Conservation (phyloP, 2,329 filamentous ascomycete species). For the Dryadomyces quercus-mongolicae region DNA sequence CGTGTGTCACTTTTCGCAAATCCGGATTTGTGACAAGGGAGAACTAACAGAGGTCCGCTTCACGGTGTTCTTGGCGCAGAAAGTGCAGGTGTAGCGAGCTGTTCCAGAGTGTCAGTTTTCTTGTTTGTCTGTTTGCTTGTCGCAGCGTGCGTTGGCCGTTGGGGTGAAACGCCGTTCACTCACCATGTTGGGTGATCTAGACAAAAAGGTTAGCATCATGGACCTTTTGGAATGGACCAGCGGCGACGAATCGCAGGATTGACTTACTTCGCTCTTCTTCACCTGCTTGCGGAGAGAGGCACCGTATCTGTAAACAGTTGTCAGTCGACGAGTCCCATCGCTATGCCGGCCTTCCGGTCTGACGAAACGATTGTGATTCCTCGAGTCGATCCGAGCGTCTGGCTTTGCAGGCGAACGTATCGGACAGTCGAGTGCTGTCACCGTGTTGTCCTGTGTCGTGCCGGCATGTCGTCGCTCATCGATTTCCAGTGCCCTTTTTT, state of each 20-base stretch:
- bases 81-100: slow-evolving; percentile 91
- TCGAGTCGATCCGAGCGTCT: neutral
- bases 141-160: neutral
- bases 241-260: neutral
- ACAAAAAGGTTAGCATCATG: neutral
- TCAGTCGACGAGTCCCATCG: neutral
- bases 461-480: neutral
- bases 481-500: neutral
- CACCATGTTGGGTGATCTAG: slow-evolving; percentile 67
- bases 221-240: neutral
- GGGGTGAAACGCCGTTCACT: neutral
- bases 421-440: neutral
- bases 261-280: slow-evolving; percentile 85
- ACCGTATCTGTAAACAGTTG: slow-evolving; percentile 61
- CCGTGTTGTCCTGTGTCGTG: no score
- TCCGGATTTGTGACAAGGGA: neutral
- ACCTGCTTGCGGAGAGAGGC: slow-evolving; percentile 96
- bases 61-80: slow-evolving; percentile 95
- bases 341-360: neutral
- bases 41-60: slow-evolving; percentile 59
- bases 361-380: no score
- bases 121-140: no score
- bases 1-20: slow-evolving; percentile 6
- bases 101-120: neutral
- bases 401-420: neutral